phyloP scores from a whole-genome alignment of 805 yeast species.

The Scheffersomyces coipomensis region DNA sequence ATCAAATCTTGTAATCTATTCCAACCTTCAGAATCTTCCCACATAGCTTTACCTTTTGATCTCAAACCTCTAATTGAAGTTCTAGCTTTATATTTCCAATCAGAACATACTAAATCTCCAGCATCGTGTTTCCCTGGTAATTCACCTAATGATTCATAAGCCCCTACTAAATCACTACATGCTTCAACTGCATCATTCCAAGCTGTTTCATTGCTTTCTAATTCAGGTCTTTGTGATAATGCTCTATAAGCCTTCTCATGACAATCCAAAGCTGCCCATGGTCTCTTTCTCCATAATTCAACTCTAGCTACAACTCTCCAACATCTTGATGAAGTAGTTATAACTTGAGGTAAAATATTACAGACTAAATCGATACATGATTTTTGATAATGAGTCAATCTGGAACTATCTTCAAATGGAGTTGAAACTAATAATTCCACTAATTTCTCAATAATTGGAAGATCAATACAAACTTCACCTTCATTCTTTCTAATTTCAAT shows the following conservation, averaged over 20 bases:
- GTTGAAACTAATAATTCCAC: conserved; percentile 60
- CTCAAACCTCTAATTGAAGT: conserved; percentile 69
- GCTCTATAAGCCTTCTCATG: conserved; percentile 87
- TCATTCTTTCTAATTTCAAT: conserved; percentile 55
- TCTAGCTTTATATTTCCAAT: conserved; percentile 86
- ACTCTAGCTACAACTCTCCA: conserved; percentile 87
- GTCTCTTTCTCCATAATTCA: conserved; percentile 80
- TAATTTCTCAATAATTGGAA: conserved; percentile 71
- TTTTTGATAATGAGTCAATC: conserved; percentile 61
- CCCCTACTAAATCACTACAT: conserved; percentile 76
- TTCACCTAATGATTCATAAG: conserved; percentile 87
- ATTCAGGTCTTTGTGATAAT: conserved; percentile 58
- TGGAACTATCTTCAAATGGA: conserved; percentile 38
- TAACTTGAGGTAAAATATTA: conserved; percentile 61
- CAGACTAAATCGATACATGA: conserved; percentile 73
- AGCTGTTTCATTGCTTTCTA: conserved; percentile 55
- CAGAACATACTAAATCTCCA: conserved; percentile 83
- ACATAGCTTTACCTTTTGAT: conserved; percentile 72
- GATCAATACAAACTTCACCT: conserved; percentile 68
- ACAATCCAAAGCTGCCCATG: conserved; percentile 85
- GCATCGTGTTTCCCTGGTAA: conserved; percentile 75
- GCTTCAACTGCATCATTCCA: conserved; percentile 83
- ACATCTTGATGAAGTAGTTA: conserved; percentile 63
- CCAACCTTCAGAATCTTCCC: conserved; percentile 86
- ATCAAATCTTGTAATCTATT: conserved; percentile 55